These are phyloP conservation scores for Dorcoceras hygrometricum DNA, from an alignment of 257 asterid species.

Conservation along the genomic window DNA sequence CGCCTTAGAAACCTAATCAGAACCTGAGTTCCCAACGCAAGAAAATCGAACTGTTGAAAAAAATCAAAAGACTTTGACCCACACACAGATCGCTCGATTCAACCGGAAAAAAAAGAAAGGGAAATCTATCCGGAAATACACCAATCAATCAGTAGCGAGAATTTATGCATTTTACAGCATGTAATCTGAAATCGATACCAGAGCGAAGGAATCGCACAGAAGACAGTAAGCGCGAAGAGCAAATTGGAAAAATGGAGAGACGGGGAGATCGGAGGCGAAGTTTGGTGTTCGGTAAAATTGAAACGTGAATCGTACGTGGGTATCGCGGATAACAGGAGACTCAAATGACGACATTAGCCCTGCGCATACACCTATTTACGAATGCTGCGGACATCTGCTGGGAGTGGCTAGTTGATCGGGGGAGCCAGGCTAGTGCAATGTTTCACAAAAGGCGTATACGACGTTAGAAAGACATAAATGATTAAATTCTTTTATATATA, in stretches of 20 bases:
- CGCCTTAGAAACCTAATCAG: constrained; percentile 19
- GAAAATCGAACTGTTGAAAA: constrained; percentile 25
- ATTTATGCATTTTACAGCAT: constrained; percentile 24
- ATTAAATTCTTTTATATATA: too few species aligned
- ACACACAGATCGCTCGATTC: constrained; percentile 47
- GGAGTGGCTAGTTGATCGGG: too few species aligned
- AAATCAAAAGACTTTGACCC: constrained; percentile 36
- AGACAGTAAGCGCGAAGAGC: background rate
- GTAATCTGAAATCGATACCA: background rate
- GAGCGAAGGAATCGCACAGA: background rate
- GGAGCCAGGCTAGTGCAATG: too few species aligned
- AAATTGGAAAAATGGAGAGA: background rate
- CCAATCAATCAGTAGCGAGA: background rate
- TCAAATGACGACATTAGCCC: background rate
- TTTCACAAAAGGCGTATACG: too few species aligned
- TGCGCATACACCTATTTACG: background rate
- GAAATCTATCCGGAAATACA: constrained; percentile 18
- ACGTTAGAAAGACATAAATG: too few species aligned
- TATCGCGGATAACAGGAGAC: background rate
- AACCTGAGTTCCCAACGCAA: constrained; percentile 7
- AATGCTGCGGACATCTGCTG: too few species aligned
- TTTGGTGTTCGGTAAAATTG: background rate
- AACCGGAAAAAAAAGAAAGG: constrained; percentile 46
- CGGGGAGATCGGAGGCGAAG: background rate
- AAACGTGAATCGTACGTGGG: background rate